Conservation (phyloP, 108 stramenopile genomes). For the Conticribra weissflogii region DNA sequence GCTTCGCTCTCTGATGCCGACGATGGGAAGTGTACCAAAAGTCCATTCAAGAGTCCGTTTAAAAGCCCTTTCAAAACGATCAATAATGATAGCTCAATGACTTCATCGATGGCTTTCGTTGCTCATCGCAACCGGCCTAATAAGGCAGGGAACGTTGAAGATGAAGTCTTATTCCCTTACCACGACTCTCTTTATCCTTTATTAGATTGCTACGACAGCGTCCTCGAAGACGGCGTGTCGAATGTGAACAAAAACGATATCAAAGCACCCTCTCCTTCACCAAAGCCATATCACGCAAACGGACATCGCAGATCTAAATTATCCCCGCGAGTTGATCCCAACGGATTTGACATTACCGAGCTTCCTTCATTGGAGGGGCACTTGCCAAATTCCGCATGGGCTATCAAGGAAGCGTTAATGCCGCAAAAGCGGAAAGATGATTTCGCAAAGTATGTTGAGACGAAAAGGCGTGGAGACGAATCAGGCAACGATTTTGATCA, state of each 20-base stretch:
- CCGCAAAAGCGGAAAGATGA: slow-evolving; percentile 25
- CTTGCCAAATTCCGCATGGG: slow-evolving; percentile 48
- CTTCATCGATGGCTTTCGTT: neutral
- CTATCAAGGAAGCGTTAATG: slow-evolving; percentile 32
- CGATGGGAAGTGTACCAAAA: neutral
- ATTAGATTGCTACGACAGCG: slow-evolving; percentile 54
- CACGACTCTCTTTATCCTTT: slow-evolving; percentile 52
- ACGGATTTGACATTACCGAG: slow-evolving; percentile 35
- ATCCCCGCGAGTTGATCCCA: slow-evolving; percentile 22
- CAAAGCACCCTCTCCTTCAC: slow-evolving; percentile 26
- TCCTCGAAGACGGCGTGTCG: slow-evolving; percentile 11
- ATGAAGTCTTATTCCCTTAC: slow-evolving; percentile 55
- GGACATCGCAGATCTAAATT: slow-evolving; percentile 34
- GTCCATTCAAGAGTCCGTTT: neutral
- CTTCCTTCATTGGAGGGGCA: slow-evolving; percentile 20
- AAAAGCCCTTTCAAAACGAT: neutral
- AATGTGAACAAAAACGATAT: neutral
- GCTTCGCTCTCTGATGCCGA: neutral
- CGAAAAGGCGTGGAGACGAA: slow-evolving; percentile 1
- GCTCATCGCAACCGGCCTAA: slow-evolving; percentile 48
- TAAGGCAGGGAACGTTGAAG: slow-evolving; percentile 26
- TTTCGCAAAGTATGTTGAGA: slow-evolving; percentile 8
- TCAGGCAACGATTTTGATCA: neutral
- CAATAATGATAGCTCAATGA: neutral
- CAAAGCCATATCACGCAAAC: slow-evolving; percentile 21